These are phyloP conservation scores for Paspalum notatum DNA, from an alignment of 176 grass and related monocot species.

Conservation along the genomic window DNA sequence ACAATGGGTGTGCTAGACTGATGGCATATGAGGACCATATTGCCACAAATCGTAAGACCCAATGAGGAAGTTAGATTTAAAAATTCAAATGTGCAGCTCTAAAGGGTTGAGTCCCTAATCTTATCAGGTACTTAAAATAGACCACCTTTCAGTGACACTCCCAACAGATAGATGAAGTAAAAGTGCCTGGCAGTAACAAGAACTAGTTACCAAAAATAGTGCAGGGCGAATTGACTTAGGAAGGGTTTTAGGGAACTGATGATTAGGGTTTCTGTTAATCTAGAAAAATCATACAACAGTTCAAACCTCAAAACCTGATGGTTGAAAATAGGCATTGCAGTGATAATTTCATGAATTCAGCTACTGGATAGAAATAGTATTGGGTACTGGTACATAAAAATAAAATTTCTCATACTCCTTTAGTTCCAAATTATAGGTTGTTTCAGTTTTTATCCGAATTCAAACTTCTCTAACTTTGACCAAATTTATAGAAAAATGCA, in stretches of 20 bases:
- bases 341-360: background rate
- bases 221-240: background rate
- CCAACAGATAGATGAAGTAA: background rate
- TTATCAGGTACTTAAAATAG: background rate
- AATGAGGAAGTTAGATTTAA: background rate
- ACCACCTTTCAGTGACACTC: background rate
- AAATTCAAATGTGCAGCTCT: background rate
- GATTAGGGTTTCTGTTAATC: background rate
- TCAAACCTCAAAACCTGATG: background rate
- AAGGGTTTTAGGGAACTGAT: background rate
- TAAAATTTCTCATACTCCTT: background rate
- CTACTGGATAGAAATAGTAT: background rate
- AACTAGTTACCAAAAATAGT: background rate
- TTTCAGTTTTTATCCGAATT: too few species aligned
- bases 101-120: background rate
- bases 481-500: too few species aligned
- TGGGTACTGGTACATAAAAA: background rate
- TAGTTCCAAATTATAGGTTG: too few species aligned
- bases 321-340: constrained; percentile 5
- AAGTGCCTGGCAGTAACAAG: background rate
- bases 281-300: background rate
- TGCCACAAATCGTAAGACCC: background rate
- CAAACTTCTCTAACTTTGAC: too few species aligned
- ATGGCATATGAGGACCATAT: background rate
- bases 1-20: background rate